phyloP scores from a whole-genome alignment of 352 stramenopile species.

The Globisporangium uncinulatum region DNA sequence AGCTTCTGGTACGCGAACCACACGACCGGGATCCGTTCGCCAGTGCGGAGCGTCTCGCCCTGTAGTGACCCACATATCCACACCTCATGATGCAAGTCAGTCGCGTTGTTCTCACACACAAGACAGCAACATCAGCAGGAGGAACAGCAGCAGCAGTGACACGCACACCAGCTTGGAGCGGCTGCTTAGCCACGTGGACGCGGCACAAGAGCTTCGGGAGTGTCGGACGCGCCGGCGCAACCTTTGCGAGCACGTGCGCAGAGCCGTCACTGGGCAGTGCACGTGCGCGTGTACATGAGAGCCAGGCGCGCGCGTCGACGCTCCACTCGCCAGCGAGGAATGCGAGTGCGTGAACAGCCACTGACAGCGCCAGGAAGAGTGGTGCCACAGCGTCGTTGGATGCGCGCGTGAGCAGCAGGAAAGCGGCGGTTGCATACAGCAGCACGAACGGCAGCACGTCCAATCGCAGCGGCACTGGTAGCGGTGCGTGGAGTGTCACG shows the following conservation, averaged over 20 bases:
- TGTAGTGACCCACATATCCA: not conserved
- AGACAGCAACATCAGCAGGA: not conserved
- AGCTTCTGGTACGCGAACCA: conserved; percentile 81
- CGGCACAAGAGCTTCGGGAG: conserved; percentile 50
- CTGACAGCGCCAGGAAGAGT: conserved; percentile 35
- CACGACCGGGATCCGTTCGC: conserved; percentile 30
- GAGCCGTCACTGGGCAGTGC: conserved; percentile 1
- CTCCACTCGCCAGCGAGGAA: conserved; percentile 55
- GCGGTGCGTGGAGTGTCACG: conserved; percentile 55
- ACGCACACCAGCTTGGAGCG: conserved; percentile 14
- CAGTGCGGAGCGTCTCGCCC: conserved; percentile 14
- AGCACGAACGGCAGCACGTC: conserved; percentile 43
- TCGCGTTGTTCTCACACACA: not conserved
- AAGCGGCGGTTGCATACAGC: conserved; percentile 32
- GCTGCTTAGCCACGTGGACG: conserved; percentile 23
- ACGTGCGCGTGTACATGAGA: conserved; percentile 21
- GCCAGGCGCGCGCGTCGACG: conserved; percentile 31
- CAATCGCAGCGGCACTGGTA: conserved; percentile 44
- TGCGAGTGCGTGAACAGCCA: conserved; percentile 49
- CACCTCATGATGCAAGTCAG: not conserved
- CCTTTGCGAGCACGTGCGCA: conserved; percentile 37
- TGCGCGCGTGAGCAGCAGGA: conserved; percentile 20
- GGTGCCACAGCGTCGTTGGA: conserved; percentile 32
- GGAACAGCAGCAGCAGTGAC: not conserved
- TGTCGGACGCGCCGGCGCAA: conserved; percentile 42